Evolutionary conservation across 441 rosid species (phyloP), one percentile per base, ranked within the genome.

Genomic region (Erodium texanum): DNA sequence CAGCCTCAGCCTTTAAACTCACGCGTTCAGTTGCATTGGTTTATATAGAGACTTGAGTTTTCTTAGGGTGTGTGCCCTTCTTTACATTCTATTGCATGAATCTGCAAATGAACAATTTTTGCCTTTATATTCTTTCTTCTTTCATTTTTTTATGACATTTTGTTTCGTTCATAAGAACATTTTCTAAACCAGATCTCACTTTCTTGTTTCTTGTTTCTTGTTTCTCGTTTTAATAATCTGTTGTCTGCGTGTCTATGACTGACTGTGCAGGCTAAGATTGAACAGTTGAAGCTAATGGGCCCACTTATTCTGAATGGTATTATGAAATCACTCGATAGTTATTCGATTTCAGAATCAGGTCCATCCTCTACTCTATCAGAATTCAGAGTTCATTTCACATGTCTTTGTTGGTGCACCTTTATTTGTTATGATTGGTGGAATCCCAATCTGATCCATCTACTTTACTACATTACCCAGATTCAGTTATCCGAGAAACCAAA

Each of bases 211-310:
- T 50, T 27, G 64, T 29, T 10, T 24, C n/a, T 73, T 20, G 32
- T 43, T 43, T 69, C 50, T 50, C 34, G 64, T 29, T 10, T 24
- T 32, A 52, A 52, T 52, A 52, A 16, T 52, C 59, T 18, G 59
- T 52, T 52, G 22, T 52, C 22, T 52, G 59, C 16, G 70, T 48
- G 61, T 29, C 2, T 65, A 38, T 73, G 54, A 15, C 69, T 79
- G 58, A 9, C 1, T 64, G 52, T 73, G 74, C 78, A 93, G 99
- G 97, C 97, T 74, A 86, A 80, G 80, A 78, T 80, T 67, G 96
- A 89, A 72, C 97, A 87, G 72, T 76, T 94, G 83, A 88, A 87
- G 82, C 86, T 91, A 68, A 91, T 94, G 96, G 99, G 97, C 52
- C 99, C 97, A 68, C 82, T 94, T 66, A 88, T 94, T 75, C 76